These are phyloP conservation scores for Leishmania turanica DNA, from an alignment of 208 protist species.

Conservation along the genomic window DNA sequence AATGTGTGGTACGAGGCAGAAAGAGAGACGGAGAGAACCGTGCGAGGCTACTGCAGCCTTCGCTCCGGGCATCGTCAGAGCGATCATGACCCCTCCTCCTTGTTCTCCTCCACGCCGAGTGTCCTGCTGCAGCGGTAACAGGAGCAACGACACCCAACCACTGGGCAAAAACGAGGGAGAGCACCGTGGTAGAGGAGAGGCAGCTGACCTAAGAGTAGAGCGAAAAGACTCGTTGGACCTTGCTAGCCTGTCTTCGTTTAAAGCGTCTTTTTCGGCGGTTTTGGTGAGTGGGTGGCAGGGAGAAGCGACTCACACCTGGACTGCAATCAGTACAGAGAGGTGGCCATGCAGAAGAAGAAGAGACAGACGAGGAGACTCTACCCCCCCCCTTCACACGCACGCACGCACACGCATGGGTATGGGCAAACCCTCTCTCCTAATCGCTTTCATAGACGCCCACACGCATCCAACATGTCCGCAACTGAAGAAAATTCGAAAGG, in stretches of 20 bases:
- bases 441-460: neutral
- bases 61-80: neutral
- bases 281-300: neutral
- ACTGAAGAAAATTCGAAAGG: slow-evolving; percentile 4
- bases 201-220: neutral
- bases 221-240: neutral
- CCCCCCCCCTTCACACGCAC: neutral
- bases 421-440: neutral
- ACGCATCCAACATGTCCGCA: neutral
- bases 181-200: neutral
- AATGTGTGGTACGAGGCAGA: neutral
- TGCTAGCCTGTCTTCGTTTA: neutral
- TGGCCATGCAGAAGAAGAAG: neutral
- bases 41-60: neutral
- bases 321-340: neutral
- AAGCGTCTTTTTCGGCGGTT: neutral
- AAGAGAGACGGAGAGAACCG: neutral
- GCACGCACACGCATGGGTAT: neutral
- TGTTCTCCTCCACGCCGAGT: neutral
- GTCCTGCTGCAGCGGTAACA: neutral
- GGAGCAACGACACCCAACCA: neutral
- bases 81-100: neutral
- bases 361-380: neutral
- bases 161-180: neutral
- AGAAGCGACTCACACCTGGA: neutral